Evolutionary conservation across 2,329 filamentous ascomycete genomes (phyloP).

Genomic region (Talaromyces sp.): DNA sequence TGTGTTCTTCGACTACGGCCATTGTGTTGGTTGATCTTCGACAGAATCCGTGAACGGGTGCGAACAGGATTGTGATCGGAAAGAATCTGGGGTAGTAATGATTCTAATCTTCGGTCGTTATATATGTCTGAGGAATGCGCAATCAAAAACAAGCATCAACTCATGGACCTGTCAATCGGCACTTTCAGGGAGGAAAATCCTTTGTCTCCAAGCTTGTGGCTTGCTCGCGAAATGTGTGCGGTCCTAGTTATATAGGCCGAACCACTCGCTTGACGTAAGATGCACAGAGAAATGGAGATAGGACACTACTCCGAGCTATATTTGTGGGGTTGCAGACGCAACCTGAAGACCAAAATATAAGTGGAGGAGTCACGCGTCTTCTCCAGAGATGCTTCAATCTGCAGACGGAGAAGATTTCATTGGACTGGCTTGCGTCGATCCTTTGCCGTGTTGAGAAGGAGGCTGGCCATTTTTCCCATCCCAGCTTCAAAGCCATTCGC

Average conservation of each 20-base stretch:
- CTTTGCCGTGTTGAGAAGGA: not conserved
- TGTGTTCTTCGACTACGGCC: not conserved
- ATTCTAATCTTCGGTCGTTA: not conserved
- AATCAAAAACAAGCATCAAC: not conserved
- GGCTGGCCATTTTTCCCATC: not conserved
- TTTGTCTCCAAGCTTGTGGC: not conserved
- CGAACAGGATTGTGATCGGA: too few species aligned
- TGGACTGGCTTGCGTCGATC: not conserved
- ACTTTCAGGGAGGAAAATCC: not conserved
- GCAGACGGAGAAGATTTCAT: not conserved
- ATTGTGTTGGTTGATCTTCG: not conserved
- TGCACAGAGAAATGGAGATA: not conserved
- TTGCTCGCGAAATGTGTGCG: not conserved
- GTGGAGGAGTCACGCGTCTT: not conserved
- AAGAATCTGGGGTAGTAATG: not conserved
- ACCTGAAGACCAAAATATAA: not conserved
- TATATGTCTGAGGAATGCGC: not conserved
- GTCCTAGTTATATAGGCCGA: not conserved
- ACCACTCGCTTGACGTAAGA: not conserved
- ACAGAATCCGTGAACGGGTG: not conserved
- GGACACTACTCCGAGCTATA: not conserved
- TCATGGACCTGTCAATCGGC: not conserved
- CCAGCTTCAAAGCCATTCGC: not conserved
- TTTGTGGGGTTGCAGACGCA: too few species aligned
- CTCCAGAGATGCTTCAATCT: not conserved